Percentiles rank a stretch among this genome's conserved stretches.
These are phyloP conservation scores for Aureobasidium sp. DNA, from an alignment of 2,329 filamentous ascomycete species.

Conservation along the genomic window DNA sequence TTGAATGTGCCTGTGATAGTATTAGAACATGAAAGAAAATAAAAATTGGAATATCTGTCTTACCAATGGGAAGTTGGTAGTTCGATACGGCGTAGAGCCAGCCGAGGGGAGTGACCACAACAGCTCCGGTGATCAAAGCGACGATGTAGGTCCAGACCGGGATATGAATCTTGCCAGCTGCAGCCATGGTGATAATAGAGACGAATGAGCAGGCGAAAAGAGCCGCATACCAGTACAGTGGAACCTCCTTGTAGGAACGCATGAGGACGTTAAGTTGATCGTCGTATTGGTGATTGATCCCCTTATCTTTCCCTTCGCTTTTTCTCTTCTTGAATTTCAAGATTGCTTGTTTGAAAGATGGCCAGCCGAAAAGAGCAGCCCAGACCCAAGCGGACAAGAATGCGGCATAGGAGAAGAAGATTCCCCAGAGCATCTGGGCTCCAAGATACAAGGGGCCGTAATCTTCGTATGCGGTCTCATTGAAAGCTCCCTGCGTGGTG, in stretches of 20 bases:
- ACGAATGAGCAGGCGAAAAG: slow-evolving; percentile 47
- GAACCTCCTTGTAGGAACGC: slow-evolving; percentile 52
- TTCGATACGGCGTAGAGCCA: slow-evolving; percentile 57
- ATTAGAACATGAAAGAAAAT: no score
- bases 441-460: slow-evolving; percentile 53
- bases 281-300: slow-evolving; percentile 49
- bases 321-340: slow-evolving; percentile 41
- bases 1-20: slow-evolving; percentile 45
- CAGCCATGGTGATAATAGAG: slow-evolving; percentile 46
- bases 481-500: slow-evolving; percentile 41
- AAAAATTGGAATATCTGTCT: no score
- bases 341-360: slow-evolving; percentile 15
- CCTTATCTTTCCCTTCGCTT: slow-evolving; percentile 35
- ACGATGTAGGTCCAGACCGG: slow-evolving; percentile 56
- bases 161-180: slow-evolving; percentile 48
- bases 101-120: slow-evolving; percentile 49
- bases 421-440: slow-evolving; percentile 50
- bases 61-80: slow-evolving; percentile 41
- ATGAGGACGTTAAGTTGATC: slow-evolving; percentile 55
- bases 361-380: slow-evolving; percentile 51
- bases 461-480: slow-evolving; percentile 40
- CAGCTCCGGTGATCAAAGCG: slow-evolving; percentile 47
- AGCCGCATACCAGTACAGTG: slow-evolving; percentile 50
- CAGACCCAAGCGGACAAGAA: slow-evolving; percentile 53
- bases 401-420: slow-evolving; percentile 56